phyloP scores from a whole-genome alignment of 202 grass and related monocot species.

The Zizania palustris region DNA sequence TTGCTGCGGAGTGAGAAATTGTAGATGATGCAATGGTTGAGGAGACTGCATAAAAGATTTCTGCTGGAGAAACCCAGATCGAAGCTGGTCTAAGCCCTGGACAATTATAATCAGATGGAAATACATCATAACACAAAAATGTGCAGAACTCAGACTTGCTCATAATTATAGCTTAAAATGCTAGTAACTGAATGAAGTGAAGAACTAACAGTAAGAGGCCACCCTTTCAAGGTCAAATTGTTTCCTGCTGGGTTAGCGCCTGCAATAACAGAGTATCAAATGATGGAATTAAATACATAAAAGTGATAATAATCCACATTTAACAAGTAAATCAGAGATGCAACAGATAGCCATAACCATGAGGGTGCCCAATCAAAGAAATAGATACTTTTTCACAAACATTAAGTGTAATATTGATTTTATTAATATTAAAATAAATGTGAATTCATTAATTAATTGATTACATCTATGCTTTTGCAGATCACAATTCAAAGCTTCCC shows the following conservation, averaged over 20 bases:
- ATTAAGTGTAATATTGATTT: no score
- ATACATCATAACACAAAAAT: conserved; percentile 12
- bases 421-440: no score
- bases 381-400: conserved; percentile 1
- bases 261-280: conserved; percentile 29
- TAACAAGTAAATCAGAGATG: conserved; percentile 18
- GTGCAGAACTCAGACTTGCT: conserved; percentile 9
- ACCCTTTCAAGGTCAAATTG: conserved; percentile 87
- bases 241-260: conserved; percentile 65
- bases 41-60: conserved; percentile 64
- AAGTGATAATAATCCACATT: conserved; percentile 20
- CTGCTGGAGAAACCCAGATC: conserved; percentile 69
- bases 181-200: conserved; percentile 21
- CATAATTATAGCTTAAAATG: conserved; percentile 33
- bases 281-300: background rate
- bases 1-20: conserved; percentile 67
- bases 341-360: background rate
- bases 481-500: background rate
- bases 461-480: background rate
- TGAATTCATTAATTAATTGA: no score
- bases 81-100: conserved; percentile 72
- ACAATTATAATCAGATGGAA: conserved; percentile 34
- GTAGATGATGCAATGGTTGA: conserved; percentile 65
- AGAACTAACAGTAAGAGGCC: conserved; percentile 69
- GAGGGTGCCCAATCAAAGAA: background rate